Conservation (phyloP, 2,329 filamentous ascomycete genomes). For the Hypoxylon sp. region DNA sequence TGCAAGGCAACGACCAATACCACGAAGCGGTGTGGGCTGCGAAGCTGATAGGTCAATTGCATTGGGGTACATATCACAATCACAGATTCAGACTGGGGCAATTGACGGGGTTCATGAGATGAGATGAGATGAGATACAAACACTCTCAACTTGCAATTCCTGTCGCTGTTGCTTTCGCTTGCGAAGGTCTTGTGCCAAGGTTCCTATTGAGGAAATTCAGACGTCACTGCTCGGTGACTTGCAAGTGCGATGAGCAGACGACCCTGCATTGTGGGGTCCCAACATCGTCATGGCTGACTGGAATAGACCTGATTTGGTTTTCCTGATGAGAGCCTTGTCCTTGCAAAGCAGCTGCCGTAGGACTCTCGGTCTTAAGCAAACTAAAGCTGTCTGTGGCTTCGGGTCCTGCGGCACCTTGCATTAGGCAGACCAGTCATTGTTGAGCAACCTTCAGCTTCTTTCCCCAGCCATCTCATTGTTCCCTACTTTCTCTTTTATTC, state of each 20-base stretch:
- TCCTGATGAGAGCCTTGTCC: constrained; percentile 27
- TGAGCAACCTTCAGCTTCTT: constrained; percentile 27
- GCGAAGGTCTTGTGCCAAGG: constrained; percentile 28
- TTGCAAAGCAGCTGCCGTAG: constrained; percentile 29
- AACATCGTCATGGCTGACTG: constrained; percentile 36
- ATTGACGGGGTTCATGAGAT: constrained; percentile 16
- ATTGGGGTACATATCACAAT: constrained; percentile 26
- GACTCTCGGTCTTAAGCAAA: constrained; percentile 22
- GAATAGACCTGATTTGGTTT: constrained; percentile 25
- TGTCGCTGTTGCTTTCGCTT: constrained; percentile 2
- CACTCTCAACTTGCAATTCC: constrained; percentile 14
- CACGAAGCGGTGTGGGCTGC: constrained; percentile 34
- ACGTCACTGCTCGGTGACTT: constrained; percentile 27
- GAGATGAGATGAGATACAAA: constrained; percentile 21
- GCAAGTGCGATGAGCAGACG: constrained; percentile 34
- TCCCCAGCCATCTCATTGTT: constrained; percentile 20
- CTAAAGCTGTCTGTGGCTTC: constrained; percentile 31
- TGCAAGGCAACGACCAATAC: constrained; percentile 35
- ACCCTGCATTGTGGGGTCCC: constrained; percentile 37
- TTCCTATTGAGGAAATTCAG: constrained; percentile 23
- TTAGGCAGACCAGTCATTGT: constrained; percentile 36
- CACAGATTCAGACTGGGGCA: constrained; percentile 28
- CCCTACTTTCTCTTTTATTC: constrained; percentile 26
- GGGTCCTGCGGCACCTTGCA: constrained; percentile 38
- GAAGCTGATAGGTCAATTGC: constrained; percentile 49